phyloP scores from a whole-genome alignment of 1,284 basidiomycete species.

The Bondarzewia mesenterica region DNA sequence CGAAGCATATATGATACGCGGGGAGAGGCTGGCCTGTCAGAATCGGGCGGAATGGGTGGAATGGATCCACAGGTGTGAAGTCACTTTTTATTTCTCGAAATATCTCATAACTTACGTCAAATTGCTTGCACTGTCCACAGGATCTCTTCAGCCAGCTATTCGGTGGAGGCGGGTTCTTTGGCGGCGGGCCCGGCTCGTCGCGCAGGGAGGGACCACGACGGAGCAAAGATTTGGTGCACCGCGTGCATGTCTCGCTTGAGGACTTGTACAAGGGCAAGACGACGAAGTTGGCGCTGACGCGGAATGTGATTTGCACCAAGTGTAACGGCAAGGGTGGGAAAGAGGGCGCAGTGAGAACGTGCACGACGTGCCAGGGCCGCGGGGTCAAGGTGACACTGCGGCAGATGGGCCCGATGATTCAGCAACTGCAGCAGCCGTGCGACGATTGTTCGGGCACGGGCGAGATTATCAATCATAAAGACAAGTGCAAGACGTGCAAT shows the following conservation, averaged over 20 bases:
- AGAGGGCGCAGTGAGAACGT: conserved; percentile 87
- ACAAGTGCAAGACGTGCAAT: conserved; percentile 89
- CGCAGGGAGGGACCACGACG: conserved; percentile 82
- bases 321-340: conserved; percentile 98
- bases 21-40: conserved; percentile 88
- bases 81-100: background rate
- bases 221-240: conserved; percentile 98
- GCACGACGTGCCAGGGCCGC: conserved; percentile 79
- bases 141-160: conserved; percentile 99
- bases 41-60: conserved; percentile 85
- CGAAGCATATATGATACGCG: conserved; percentile 84
- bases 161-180: conserved; percentile 58
- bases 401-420: conserved; percentile 99
- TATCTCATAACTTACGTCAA: background rate
- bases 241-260: conserved; percentile 92
- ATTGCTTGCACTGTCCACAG: conserved; percentile 27
- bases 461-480: conserved; percentile 91
- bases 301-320: conserved; percentile 89
- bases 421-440: conserved; percentile 96
- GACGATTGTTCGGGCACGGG: conserved; percentile 89
- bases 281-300: conserved; percentile 94
- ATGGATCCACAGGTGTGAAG: conserved; percentile 88
- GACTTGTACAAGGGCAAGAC: conserved; percentile 99
- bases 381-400: conserved; percentile 90
- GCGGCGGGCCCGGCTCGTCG: conserved; percentile 47